Evolutionary conservation across 2,329 filamentous ascomycete species (phyloP), one percentile per base, ranked within the genome.

Genomic region (Exutisphaerella laricina): DNA sequence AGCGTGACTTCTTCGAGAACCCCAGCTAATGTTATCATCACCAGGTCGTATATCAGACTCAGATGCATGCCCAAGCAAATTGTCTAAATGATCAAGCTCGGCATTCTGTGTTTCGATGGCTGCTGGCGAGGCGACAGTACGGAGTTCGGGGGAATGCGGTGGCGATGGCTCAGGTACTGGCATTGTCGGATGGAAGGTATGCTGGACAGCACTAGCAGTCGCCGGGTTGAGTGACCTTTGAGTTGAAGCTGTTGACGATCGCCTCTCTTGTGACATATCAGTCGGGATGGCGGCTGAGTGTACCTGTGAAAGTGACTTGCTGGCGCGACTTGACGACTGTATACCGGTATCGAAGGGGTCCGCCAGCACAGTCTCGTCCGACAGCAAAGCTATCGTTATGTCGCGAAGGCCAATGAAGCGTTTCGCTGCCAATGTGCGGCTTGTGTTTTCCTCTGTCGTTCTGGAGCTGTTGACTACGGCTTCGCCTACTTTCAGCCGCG

Each of bases 381-480:
- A 55, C 13, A 62, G 43, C 12, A 63, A 32, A 21, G 59, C 52
- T 10, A 62, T 14, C 3, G 54, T 51, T 17, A 63, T 52, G 31
- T 55, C 53, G 4, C 46, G 34, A 6, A 63, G 21, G 8, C 45
- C 44, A 13, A 63, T 34, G 5, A 22, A 31, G 35, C 34, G 31
- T 41, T 14, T 33, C 26, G 14, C 17, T 8, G 6, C 16, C 8
- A 12, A 33, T 3, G 22, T 16, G 10, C 16, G 10, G 8, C 22
- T 4, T 10, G 17, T 39, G 14, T 36, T 22, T n/a, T 8, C 23
- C 4, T 8, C 32, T 5, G 33, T 6, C 21, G 21, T 23, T 4
- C 42, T 32, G 35, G 86, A 73, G 3, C 81, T 82, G 51, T 87
- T 81, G 4, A 87, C 74, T 42, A 79, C 74, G 26, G 87, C 73